Percentiles rank a stretch among this genome's conserved stretches.
Conservation (phyloP, 352 stramenopile species). For the Phytophthora aleatoria region DNA sequence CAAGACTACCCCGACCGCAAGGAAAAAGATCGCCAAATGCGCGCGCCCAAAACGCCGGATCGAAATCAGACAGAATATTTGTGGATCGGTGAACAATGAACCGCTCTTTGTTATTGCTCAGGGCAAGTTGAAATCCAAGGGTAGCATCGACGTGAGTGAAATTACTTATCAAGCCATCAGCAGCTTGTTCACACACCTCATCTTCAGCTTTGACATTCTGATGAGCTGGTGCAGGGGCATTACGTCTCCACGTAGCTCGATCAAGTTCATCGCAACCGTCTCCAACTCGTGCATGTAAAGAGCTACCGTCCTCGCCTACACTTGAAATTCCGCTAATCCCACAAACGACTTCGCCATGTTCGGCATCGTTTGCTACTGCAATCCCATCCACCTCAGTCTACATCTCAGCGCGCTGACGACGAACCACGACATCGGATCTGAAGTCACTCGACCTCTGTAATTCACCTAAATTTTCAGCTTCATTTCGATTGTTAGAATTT, state of each 20-base stretch:
- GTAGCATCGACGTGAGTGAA: not conserved
- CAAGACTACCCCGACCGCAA: conserved; percentile 25
- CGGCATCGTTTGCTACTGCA: not conserved
- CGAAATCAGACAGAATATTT: conserved; percentile 26
- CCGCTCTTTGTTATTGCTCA: not conserved
- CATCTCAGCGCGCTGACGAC: not conserved
- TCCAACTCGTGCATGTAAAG: not conserved
- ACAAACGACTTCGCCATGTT: not conserved
- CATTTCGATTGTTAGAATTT: not conserved
- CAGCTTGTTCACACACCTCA: conserved; percentile 6
- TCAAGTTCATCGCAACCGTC: conserved; percentile 3
- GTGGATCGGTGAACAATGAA: conserved; percentile 21
- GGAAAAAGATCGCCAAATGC: conserved; percentile 16
- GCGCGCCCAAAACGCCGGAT: conserved; percentile 18
- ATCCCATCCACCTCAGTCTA: not conserved
- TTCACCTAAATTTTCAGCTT: too few species aligned
- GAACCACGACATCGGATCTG: not conserved
- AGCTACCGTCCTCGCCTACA: not conserved
- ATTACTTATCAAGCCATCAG: conserved; percentile 3
- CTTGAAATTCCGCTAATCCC: not conserved
- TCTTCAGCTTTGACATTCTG: not conserved
- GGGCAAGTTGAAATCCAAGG: not conserved
- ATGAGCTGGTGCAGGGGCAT: conserved; percentile 2
- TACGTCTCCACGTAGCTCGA: conserved; percentile 2
- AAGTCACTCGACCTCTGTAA: not conserved